phyloP scores from a whole-genome alignment of 73 alveolate genomes.

The Durusdinium trenchii region DNA sequence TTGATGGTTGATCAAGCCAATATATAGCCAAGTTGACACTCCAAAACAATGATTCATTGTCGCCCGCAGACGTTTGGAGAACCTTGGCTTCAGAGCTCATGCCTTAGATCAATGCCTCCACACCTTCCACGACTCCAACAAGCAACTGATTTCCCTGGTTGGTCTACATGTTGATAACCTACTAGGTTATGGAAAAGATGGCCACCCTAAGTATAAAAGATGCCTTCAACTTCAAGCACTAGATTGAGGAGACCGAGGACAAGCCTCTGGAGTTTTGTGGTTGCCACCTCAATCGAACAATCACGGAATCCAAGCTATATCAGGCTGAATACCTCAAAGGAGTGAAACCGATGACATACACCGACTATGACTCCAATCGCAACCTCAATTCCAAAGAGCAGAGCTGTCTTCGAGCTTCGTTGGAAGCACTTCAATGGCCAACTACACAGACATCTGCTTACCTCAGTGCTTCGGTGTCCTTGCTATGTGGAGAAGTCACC shows the following conservation, averaged over 20 bases:
- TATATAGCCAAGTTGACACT: neutral
- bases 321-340: neutral
- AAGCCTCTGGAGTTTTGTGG: neutral
- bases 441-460: neutral
- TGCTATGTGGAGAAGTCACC: neutral
- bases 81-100: neutral
- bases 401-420: neutral
- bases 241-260: neutral
- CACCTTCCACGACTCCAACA: neutral
- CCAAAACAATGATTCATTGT: neutral
- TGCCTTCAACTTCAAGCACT: neutral
- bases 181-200: neutral
- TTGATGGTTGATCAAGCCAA: neutral
- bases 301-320: neutral
- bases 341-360: neutral
- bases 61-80: neutral
- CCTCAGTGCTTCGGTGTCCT: neutral
- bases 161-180: neutral
- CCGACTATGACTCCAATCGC: neutral
- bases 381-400: neutral
- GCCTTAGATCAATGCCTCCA: neutral
- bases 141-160: neutral
- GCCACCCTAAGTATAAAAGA: neutral
- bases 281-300: neutral
- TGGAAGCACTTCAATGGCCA: neutral